Conservation (phyloP, 2,329 filamentous ascomycete genomes). For the Rhexocercosporidium sp. region DNA sequence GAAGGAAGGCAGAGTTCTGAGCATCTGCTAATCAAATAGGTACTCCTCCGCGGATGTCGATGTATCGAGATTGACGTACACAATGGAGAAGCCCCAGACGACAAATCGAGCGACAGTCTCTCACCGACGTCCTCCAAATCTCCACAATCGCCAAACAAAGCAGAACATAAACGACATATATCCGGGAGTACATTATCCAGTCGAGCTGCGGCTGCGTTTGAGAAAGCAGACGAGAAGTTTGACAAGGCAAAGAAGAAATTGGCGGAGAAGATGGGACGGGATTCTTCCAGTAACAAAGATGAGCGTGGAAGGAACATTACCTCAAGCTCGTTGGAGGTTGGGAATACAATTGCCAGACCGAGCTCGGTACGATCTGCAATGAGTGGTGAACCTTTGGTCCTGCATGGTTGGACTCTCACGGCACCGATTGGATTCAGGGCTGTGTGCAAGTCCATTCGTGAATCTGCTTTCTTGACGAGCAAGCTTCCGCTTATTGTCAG, state of each 20-base stretch:
- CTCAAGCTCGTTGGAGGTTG: slow-evolving; percentile 25
- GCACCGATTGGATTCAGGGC: slow-evolving; percentile 85
- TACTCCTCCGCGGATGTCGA: slow-evolving; percentile 77
- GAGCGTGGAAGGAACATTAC: slow-evolving; percentile 25
- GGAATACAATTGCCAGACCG: slow-evolving; percentile 35
- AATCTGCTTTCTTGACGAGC: slow-evolving; percentile 77
- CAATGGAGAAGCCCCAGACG: slow-evolving; percentile 66
- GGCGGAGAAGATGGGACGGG: slow-evolving; percentile 26
- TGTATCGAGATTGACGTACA: slow-evolving; percentile 97
- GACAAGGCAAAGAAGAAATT: slow-evolving; percentile 35
- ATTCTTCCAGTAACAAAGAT: slow-evolving; percentile 26
- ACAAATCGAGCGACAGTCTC: slow-evolving; percentile 33
- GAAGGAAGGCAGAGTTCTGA: background rate
- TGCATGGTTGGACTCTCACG: slow-evolving; percentile 87
- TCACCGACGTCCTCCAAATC: slow-evolving; percentile 19
- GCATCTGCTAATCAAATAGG: slow-evolving; percentile 48
- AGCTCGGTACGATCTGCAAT: slow-evolving; percentile 36
- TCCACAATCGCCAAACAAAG: slow-evolving; percentile 43
- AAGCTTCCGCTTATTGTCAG: slow-evolving; percentile 88
- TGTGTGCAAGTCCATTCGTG: slow-evolving; percentile 79
- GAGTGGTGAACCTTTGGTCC: slow-evolving; percentile 73
- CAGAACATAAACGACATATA: slow-evolving; percentile 48
- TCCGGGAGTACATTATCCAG: slow-evolving; percentile 43
- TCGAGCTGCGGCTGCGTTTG: slow-evolving; percentile 37
- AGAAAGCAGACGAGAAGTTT: slow-evolving; percentile 39